Evolutionary conservation across 2,329 filamentous ascomycete genomes (phyloP).

Genomic region (Aspergillus bombycis): DNA sequence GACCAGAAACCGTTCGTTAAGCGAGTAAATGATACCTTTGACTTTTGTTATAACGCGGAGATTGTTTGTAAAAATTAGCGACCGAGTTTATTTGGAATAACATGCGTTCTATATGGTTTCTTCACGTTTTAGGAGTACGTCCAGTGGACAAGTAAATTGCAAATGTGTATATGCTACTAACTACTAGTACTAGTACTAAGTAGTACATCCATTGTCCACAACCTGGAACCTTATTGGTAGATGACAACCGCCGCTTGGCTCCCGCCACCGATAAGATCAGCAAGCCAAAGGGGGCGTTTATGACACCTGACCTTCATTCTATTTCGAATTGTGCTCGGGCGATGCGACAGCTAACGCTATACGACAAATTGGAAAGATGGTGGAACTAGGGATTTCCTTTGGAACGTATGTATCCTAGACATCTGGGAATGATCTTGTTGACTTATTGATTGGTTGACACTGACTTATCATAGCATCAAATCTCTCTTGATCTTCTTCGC

Average conservation of each 20-base stretch:
- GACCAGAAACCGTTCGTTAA: too few species aligned
- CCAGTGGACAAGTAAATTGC: not conserved
- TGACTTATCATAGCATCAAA: slow-evolving; percentile 39
- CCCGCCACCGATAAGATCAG: slow-evolving; percentile 17
- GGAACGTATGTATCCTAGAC: slow-evolving; percentile 31
- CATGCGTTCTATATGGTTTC: not conserved
- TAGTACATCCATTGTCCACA: not conserved
- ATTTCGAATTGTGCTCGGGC: not conserved
- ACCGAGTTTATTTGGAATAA: slow-evolving; percentile 2
- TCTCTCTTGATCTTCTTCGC: slow-evolving; percentile 48
- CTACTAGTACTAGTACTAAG: not conserved
- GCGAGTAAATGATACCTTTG: not conserved
- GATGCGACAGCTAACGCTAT: not conserved
- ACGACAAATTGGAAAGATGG: slow-evolving; percentile 26
- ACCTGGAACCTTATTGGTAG: slow-evolving; percentile 1
- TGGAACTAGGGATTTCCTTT: slow-evolving; percentile 33
- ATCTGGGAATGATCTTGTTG: not conserved
- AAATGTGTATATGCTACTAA: not conserved
- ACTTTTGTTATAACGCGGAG: slow-evolving; percentile 7
- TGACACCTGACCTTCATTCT: slow-evolving; percentile 18
- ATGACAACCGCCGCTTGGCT: slow-evolving; percentile 19
- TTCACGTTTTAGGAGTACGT: not conserved
- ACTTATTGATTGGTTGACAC: not conserved
- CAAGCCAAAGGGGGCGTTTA: not conserved
- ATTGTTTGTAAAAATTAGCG: slow-evolving; percentile 18